Evolutionary conservation across 805 yeast species (phyloP), one percentile per base, ranked within the genome.

Genomic region (Nadsonia fulvescens): DNA sequence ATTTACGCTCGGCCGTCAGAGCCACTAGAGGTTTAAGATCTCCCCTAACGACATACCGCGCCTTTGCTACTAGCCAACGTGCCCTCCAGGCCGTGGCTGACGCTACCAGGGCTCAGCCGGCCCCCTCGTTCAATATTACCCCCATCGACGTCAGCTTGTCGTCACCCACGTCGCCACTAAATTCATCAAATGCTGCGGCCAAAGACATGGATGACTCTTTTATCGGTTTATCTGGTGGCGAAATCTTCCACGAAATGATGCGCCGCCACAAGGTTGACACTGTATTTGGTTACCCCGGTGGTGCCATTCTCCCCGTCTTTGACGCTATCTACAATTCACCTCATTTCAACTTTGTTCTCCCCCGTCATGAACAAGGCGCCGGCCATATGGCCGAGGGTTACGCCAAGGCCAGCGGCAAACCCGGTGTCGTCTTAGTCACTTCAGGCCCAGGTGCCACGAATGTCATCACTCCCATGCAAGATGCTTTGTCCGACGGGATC

Each of bases 301-400:
- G 98, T 50, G 98, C 98, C 39, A 89, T 89, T 44, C 63, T 89
- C 43, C 96, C 98, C 8, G 98, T 89, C 14, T 89, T 76, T 47
- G 98, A 89, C 49, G 96, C 96, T 39, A 89, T 89, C 40, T 78
- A 75, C 61, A 76, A 86, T 58, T 77, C 93, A 12, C 70, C 73
- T 31, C 68, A 76, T 44, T 86, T 89, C 63, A 69, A 73, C 40
- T 89, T 89, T 47, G 78, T 89, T 30, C 59, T 89, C 37, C 98
- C 98, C 25, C 68, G 91, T 44, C 96, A 89, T 52, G 98, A 89
- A 54, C 98, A 89, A 56, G 98, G 98, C 50, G 98, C 96, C 10
- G 98, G 98, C 28, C 98, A 89, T 55, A 89, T 89, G 96, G 98
- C 98, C 30, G 95, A 89, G 57, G 98, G 98, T 33, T 89, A 89